Evolutionary conservation across 2,329 filamentous ascomycete species (phyloP), one percentile per base, ranked within the genome.

Genomic region (Ceratocystis alfenasii): DNA sequence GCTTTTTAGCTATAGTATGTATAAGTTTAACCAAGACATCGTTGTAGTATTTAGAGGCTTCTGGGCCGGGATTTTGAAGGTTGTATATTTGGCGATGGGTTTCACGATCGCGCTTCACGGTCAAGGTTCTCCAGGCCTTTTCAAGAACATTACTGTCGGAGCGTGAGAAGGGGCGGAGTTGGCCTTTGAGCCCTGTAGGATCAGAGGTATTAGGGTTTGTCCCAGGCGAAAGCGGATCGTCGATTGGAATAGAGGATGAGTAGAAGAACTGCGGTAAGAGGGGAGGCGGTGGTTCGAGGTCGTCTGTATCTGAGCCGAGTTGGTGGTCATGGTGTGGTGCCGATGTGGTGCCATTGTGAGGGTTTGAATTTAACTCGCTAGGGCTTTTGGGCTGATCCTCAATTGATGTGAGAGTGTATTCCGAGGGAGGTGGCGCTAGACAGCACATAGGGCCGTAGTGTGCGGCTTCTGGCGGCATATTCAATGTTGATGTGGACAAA

Each of bases 241-340:
- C 91, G 72, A 96, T 91, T 36, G 90, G 87, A 62, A 93, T 82
- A 12, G 85, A 79, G 10, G 90, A 94, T 15, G 85, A 83, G 75
- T 95, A 96, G 76, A 96, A 96, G 77, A 90, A 96, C 69, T 90
- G 89, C 25, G 87, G 81, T 41, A 81, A 79, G 65, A 88, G 74
- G 0, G 83, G 80, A 17, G 88, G 87, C 17, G 67, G 60, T 28
- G 82, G 79, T 64, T 77, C 78, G 65, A 80, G 76, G 57, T 74
- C 70, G 33, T 75, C 74, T 71, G 76, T 70, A 66, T 78, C 71
- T 71, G 78, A 70, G 71, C 59, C 36, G 22, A 48, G n/a, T 7
- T 25, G 53, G 45, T 62, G 46, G 50, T 33, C 12, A 62, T 57
- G 20, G 59, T 28, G 22, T 28, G 7, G 8, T 28, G 20, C 17